These are phyloP conservation scores for Neurospora terricola DNA, from an alignment of 495 filamentous ascomycete species.

Conservation along the genomic window DNA sequence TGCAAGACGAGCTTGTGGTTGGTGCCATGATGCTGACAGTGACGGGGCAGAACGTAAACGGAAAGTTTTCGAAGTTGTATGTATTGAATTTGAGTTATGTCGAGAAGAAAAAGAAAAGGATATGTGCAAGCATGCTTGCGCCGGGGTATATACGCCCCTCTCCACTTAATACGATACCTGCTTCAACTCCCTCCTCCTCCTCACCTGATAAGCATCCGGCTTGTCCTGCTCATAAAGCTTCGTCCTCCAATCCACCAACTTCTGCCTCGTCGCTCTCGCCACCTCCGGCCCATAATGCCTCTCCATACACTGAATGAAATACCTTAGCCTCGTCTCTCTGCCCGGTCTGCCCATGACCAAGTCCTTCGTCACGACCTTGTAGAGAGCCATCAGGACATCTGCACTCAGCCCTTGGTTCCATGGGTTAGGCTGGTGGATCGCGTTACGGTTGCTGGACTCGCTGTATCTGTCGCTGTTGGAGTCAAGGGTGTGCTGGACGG, in stretches of 20 bases:
- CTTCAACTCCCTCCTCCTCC: background rate
- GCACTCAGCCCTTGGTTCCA: conserved; percentile 10
- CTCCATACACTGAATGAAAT: conserved; percentile 26
- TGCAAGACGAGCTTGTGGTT: background rate
- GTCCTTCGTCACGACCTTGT: conserved; percentile 28
- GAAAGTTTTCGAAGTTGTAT: background rate
- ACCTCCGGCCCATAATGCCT: conserved; percentile 19
- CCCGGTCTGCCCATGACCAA: conserved; percentile 26
- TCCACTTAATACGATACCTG: background rate
- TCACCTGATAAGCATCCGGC: background rate
- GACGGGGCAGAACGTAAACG: background rate
- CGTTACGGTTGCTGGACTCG: background rate
- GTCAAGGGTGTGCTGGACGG: background rate
- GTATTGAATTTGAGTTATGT: background rate
- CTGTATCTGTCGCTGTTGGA: background rate
- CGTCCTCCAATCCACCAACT: background rate
- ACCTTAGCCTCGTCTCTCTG: conserved; percentile 25
- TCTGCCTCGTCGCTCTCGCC: conserved; percentile 4
- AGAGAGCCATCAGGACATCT: conserved; percentile 22
- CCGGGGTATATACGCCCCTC: background rate
- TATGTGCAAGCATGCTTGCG: background rate
- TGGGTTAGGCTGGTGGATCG: background rate
- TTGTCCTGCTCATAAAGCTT: background rate
- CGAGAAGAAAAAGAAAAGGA: background rate
- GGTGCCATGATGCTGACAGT: background rate